Base-by-base conservation (phyloP, 805 yeast species). In the Komagataella phaffii region DNA sequence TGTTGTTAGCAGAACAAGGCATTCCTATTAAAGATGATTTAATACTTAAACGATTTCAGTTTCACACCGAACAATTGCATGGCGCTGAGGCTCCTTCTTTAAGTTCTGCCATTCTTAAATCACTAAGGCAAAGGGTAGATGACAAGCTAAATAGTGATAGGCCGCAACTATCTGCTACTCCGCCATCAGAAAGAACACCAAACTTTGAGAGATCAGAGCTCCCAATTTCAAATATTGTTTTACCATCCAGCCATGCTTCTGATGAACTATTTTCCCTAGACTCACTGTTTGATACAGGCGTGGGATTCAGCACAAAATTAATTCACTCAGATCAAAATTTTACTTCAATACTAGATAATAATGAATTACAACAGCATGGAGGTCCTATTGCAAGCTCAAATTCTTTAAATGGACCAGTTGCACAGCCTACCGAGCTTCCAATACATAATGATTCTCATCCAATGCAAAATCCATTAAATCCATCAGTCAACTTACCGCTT, bases 231-330 rank as follows among this genome's bases (percentile, higher is more conserved):
- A 14, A 30, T 30, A 30, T 30, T 10, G n/a, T 30, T 30, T 30
- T 30, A 5, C 40, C 40, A 5, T 30, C 40, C 14, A 30, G 40
- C 40, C 40, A 14, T 30, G 40, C 40, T 10, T 30, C 40, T 30
- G 40, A 30, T 8, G 40, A 30, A 14, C 14, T 30, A 10, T 30
- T 30, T 14, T 30, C 40, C 14, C 40, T 30, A 24, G 52, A 30
- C 40, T 30, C 40, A 4, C 40, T 30, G 40, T 30, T 30, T 30
- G 40, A 30, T 30, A 30, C 40, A 7, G 47, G 58, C 52, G 10
- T 68, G 44, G 72, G 72, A 7, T 68, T 68, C 54, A 67, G 62
- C 48, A 68, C 72, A 1, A 58, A 65, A 45, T 55, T 68, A 44
- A 66, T 68, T 46, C 72, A 68, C 46, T 62, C 69, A 0, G 71